Base-by-base conservation (phyloP, 805 yeast genomes). In the Wickerhamiella vanderwaltii region DNA sequence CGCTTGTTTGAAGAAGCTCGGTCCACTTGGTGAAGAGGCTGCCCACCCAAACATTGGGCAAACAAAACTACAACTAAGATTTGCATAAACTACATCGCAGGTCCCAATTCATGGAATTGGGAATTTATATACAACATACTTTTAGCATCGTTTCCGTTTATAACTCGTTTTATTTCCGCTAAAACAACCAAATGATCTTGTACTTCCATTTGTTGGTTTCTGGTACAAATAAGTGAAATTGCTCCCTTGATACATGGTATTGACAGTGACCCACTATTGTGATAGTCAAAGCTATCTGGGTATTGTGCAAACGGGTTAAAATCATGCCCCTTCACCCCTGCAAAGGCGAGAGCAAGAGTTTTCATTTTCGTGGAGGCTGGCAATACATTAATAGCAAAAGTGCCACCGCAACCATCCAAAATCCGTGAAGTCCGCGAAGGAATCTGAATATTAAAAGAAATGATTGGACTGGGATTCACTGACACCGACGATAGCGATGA, bases 131-230 rank as follows among this genome's bases (percentile, higher is more conserved):
- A 39, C 6, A 39, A 16, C 30, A 39, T 15, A 19, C 38, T 20
- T 11, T 12, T 31, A 9, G 20, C 18, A 18, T 12, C 25, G 4
- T 29, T n/a, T n/a, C n/a, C 38, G 11, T 19, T 6, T 4, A 25
- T 17, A 32, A 35, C 35, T 5, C 11, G 4, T n/a, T 35, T 28
- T 4, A 88, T 93, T 46, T 73, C 69, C 3, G 84, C 95, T 4
- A 86, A 74, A 91, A 95, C 84, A 3, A 88, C 75, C 56, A 87
- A 95, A 61, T 88, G 97, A 54, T 81, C 85, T 46, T 81, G 86
- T 1, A 85, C 78, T 9, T 48, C 45, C n/a, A 55, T 26, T 11
- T 51, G 48, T 24, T 50, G 37, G 24, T 43, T 32, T 5, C 52
- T 47, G 25, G 42, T 39, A 38, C 65, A 62, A 28, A 55, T 48